Percentiles rank a stretch among this genome's conserved stretches.
These are phyloP conservation scores for Umbelopsis vinacea DNA, from an alignment of 192 early-diverging fungal genomes.

Conservation along the genomic window DNA sequence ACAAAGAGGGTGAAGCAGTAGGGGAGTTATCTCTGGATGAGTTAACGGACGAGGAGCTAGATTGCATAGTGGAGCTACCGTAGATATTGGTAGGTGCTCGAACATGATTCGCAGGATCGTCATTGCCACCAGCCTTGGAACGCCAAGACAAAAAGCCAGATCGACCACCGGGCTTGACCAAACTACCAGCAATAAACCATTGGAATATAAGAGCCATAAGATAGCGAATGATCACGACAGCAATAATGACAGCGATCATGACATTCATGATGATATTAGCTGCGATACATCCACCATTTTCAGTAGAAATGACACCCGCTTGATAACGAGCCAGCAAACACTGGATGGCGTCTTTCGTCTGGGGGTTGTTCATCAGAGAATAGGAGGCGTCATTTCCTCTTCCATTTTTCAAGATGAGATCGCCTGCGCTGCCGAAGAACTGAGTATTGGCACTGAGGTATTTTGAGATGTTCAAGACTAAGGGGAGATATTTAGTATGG, in stretches of 20 bases:
- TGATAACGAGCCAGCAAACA: constrained; percentile 53
- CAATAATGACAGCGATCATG: constrained; percentile 60
- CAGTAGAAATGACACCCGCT: constrained; percentile 62
- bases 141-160: constrained; percentile 56
- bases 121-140: constrained; percentile 45
- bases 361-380: constrained; percentile 23
- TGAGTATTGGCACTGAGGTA: constrained; percentile 16
- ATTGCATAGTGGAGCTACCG: not conserved
- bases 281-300: constrained; percentile 63
- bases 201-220: constrained; percentile 66
- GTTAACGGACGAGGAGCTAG: constrained; percentile 7
- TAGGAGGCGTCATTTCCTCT: constrained; percentile 34
- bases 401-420: constrained; percentile 17
- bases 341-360: constrained; percentile 37
- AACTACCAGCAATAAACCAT: constrained; percentile 61
- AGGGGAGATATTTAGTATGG: not conserved
- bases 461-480: constrained; percentile 43
- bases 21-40: not conserved
- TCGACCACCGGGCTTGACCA: constrained; percentile 53
- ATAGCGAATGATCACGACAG: constrained; percentile 63
- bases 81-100: constrained; percentile 40
- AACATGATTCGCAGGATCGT: constrained; percentile 39
- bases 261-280: constrained; percentile 58
- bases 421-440: constrained; percentile 22
- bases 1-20: constrained; percentile 22